Conservation (phyloP, 352 stramenopile species). For the Globisporangium orthogonon region DNA sequence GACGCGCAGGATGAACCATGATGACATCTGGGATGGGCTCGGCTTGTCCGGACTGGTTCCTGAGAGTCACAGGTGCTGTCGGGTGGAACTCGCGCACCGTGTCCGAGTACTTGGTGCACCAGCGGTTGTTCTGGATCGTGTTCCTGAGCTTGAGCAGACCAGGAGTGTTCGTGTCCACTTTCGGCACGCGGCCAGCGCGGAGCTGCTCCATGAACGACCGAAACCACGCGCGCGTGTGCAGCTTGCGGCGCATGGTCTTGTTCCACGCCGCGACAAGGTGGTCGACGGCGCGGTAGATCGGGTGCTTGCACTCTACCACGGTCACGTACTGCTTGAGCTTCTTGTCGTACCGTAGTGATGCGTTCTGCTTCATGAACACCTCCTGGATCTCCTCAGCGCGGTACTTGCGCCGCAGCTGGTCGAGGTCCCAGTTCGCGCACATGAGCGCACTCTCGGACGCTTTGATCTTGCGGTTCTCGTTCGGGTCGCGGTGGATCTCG, state of each 20-base stretch:
- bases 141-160: slow-evolving; percentile 82
- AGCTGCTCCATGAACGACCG: slow-evolving; percentile 87
- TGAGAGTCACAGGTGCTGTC: slow-evolving; percentile 73
- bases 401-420: slow-evolving; percentile 81
- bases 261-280: slow-evolving; percentile 62
- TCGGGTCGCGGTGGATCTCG: slow-evolving; percentile 50
- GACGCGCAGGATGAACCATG: slow-evolving; percentile 48
- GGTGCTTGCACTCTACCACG: slow-evolving; percentile 84
- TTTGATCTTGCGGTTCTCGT: slow-evolving; percentile 41
- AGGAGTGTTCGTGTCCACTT: slow-evolving; percentile 28
- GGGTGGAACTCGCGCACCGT: slow-evolving; percentile 59
- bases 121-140: slow-evolving; percentile 70
- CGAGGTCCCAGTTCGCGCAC: slow-evolving; percentile 91
- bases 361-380: slow-evolving; percentile 86
- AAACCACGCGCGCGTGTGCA: slow-evolving; percentile 86
- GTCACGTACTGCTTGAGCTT: slow-evolving; percentile 86
- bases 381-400: slow-evolving; percentile 91
- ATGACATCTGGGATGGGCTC: slow-evolving; percentile 37
- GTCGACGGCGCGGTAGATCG: slow-evolving; percentile 83
- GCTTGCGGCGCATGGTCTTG: slow-evolving; percentile 82
- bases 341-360: slow-evolving; percentile 85
- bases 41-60: slow-evolving; percentile 41
- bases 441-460: slow-evolving; percentile 77
- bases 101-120: slow-evolving; percentile 59
- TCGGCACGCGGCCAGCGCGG: slow-evolving; percentile 45